These are phyloP conservation scores for Colletotrichum sp. DNA, from an alignment of 2,329 filamentous ascomycete genomes.

Conservation along the genomic window DNA sequence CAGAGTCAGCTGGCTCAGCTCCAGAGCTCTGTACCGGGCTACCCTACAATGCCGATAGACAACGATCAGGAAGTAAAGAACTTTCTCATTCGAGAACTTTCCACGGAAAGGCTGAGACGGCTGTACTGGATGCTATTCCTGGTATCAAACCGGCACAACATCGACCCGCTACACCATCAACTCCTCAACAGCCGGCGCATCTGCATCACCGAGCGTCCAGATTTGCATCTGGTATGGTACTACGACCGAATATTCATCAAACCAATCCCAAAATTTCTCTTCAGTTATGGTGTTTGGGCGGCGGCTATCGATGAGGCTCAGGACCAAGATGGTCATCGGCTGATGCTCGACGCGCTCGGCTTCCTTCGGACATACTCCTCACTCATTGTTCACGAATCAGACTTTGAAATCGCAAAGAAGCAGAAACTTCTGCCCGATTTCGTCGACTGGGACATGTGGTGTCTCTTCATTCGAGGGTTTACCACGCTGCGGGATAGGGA, in stretches of 20 bases:
- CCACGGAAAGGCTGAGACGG: not conserved
- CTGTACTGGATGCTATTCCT: not conserved
- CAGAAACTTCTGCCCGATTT: slow-evolving; percentile 12
- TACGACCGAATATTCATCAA: slow-evolving; percentile 35
- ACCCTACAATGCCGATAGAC: not conserved
- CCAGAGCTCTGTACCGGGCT: not conserved
- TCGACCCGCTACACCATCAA: slow-evolving; percentile 33
- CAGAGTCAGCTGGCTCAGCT: not conserved
- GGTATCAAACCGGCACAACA: slow-evolving; percentile 10
- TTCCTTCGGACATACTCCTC: slow-evolving; percentile 36
- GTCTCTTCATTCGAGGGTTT: slow-evolving; percentile 16
- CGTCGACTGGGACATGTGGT: slow-evolving; percentile 24
- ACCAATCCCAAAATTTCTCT: slow-evolving; percentile 33
- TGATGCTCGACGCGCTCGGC: slow-evolving; percentile 29
- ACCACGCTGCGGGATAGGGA: slow-evolving; percentile 10
- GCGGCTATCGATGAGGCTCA: not conserved
- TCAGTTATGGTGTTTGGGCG: slow-evolving; percentile 29
- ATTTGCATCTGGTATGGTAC: slow-evolving; percentile 38
- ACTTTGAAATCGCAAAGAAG: slow-evolving; percentile 36
- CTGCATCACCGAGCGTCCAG: slow-evolving; percentile 34
- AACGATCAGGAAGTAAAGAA: not conserved
- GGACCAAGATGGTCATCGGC: too few species aligned
- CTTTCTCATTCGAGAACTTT: not conserved
- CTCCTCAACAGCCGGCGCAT: slow-evolving; percentile 31
- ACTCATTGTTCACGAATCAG: slow-evolving; percentile 36